A percentile compares a stretch with the other conserved stretches of the same genome.
phyloP scores from a whole-genome alignment of 345 rosid genomes.

The Aegle marmelos region DNA sequence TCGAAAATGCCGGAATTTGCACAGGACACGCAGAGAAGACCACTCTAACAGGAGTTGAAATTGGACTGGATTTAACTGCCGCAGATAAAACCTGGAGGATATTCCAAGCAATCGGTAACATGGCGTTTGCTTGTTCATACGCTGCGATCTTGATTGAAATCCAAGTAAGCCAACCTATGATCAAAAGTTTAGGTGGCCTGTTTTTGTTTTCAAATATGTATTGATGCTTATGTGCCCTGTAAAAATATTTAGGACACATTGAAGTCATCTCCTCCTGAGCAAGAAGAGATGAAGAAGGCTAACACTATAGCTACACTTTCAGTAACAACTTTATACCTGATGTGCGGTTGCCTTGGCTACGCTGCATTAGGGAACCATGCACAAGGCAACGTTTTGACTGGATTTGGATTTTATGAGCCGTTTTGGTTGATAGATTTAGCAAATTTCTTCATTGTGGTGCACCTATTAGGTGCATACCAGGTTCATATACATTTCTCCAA shows the following conservation, averaged over 20 bases:
- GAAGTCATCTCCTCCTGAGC: constrained; percentile 49
- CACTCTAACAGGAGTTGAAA: constrained; percentile 19
- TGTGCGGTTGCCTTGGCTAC: constrained; percentile 8
- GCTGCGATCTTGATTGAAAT: constrained; percentile 20
- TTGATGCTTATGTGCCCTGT: not conserved
- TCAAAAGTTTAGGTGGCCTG: not conserved
- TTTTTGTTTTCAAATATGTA: not conserved
- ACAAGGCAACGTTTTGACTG: constrained; percentile 19
- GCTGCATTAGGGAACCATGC: constrained; percentile 19
- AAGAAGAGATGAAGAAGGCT: constrained; percentile 50
- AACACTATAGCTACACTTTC: constrained; percentile 30
- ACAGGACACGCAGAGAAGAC: constrained; percentile 16
- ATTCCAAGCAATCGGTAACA: constrained; percentile 23
- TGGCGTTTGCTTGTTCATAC: constrained; percentile 26
- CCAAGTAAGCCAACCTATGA: constrained; percentile 8
- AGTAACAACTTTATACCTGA: constrained; percentile 45
- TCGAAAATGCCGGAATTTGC: not conserved
- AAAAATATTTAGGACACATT: constrained; percentile 37
- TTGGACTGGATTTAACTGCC: constrained; percentile 17
- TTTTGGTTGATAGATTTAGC: constrained; percentile 22
- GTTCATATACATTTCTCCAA: not conserved
- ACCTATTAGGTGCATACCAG: constrained; percentile 22
- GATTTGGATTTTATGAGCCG: constrained; percentile 21
- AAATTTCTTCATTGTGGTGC: constrained; percentile 15
- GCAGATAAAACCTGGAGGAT: constrained; percentile 21